Evolutionary conservation across 2,329 filamentous ascomycete genomes (phyloP).

Genomic region (Clarireedia monteithiana): DNA sequence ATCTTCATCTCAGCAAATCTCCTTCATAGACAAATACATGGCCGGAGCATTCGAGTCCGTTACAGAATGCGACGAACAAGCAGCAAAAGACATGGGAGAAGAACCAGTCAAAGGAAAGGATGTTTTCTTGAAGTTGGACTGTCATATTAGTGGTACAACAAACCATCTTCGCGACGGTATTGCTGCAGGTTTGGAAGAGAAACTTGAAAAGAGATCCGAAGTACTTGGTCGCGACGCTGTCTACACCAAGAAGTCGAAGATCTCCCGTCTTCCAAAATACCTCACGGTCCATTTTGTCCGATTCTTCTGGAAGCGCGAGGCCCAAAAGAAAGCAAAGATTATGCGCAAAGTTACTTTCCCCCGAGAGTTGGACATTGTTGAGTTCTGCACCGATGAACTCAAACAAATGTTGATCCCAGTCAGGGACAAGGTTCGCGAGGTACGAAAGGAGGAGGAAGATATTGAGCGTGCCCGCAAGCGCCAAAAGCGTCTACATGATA

Average conservation of each 20-base stretch:
- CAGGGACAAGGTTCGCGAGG: slow-evolving; percentile 91
- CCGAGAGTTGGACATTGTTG: slow-evolving; percentile 82
- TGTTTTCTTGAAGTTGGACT: slow-evolving; percentile 85
- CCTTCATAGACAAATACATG: slow-evolving; percentile 89
- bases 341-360: slow-evolving; percentile 98
- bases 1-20: slow-evolving; percentile 43
- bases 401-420: slow-evolving; percentile 78
- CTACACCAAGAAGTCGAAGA: slow-evolving; percentile 88
- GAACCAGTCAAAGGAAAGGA: slow-evolving; percentile 61
- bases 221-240: slow-evolving; percentile 67
- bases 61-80: slow-evolving; percentile 76
- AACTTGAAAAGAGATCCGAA: slow-evolving; percentile 83
- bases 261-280: slow-evolving; percentile 87
- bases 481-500: slow-evolving; percentile 60
- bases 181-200: slow-evolving; percentile 70
- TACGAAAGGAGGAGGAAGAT: slow-evolving; percentile 92
- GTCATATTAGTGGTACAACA: slow-evolving; percentile 80
- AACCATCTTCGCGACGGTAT: slow-evolving; percentile 92
- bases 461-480: slow-evolving; percentile 86
- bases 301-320: slow-evolving; percentile 95
- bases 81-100: slow-evolving; percentile 68
- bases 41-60: slow-evolving; percentile 70
- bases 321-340: slow-evolving; percentile 98
- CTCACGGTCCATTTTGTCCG: slow-evolving; percentile 95
- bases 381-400: slow-evolving; percentile 91